Evolutionary conservation across 495 filamentous ascomycete species (phyloP).

Genomic region (Talaromyces stipitatus): DNA sequence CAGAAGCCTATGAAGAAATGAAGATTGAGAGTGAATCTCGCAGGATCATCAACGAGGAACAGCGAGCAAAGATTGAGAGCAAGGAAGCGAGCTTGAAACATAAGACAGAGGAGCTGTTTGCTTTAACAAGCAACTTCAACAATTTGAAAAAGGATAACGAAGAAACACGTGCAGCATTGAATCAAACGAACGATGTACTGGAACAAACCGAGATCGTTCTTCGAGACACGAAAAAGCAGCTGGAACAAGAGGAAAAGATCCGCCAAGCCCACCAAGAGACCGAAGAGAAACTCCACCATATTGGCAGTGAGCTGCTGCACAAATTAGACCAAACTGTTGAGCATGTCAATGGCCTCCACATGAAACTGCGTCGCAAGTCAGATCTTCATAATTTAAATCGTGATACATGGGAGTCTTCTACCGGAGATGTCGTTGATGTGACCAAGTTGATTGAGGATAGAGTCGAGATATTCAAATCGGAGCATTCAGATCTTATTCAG

Average conservation of each 20-base stretch:
- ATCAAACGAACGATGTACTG: conserved; percentile 70
- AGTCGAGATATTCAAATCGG: conserved; percentile 57
- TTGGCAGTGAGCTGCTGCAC: conserved; percentile 67
- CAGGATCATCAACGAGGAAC: conserved; percentile 86
- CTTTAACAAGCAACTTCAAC: conserved; percentile 76
- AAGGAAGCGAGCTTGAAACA: conserved; percentile 84
- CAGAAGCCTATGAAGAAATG: conserved; percentile 78
- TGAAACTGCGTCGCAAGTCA: conserved; percentile 74
- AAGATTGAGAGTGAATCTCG: conserved; percentile 85
- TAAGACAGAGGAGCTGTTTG: conserved; percentile 85
- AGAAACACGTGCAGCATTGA: conserved; percentile 56
- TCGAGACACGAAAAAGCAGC: conserved; percentile 59
- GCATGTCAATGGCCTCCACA: conserved; percentile 73
- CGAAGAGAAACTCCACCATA: conserved; percentile 60
- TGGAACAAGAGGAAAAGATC: conserved; percentile 72
- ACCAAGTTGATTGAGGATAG: conserved; percentile 68
- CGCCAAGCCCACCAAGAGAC: conserved; percentile 81
- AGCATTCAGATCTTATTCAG: conserved; percentile 63
- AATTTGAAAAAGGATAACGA: conserved; percentile 82
- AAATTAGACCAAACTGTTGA: conserved; percentile 67
- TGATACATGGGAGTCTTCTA: conserved; percentile 69
- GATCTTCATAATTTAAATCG: conserved; percentile 74
- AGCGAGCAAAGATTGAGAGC: conserved; percentile 82
- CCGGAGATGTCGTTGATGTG: conserved; percentile 61
- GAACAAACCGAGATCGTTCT: conserved; percentile 82